These are phyloP conservation scores for Yamadazyma sp. DNA, from an alignment of 805 yeast species.

Conservation along the genomic window DNA sequence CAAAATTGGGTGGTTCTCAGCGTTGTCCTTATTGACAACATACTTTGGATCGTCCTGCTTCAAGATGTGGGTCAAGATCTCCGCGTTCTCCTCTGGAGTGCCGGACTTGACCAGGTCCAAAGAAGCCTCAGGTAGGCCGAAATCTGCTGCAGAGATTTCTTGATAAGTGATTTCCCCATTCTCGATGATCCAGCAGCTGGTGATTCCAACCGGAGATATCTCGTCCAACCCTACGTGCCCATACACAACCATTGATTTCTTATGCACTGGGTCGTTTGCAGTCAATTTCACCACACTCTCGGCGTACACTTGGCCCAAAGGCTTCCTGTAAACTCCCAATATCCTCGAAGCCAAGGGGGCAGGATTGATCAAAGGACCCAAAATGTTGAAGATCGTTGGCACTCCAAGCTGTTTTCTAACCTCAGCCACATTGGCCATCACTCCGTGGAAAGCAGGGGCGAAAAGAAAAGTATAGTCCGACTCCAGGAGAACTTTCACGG, in stretches of 20 bases:
- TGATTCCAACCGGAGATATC: slow-evolving; percentile 83
- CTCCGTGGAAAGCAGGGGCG: slow-evolving; percentile 94
- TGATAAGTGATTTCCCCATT: slow-evolving; percentile 44
- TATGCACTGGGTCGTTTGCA: slow-evolving; percentile 42
- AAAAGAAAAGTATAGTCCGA: slow-evolving; percentile 66
- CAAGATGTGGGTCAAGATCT: slow-evolving; percentile 44
- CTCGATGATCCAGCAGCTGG: slow-evolving; percentile 75
- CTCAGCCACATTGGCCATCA: slow-evolving; percentile 79
- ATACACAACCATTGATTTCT: slow-evolving; percentile 81
- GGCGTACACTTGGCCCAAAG: slow-evolving; percentile 81
- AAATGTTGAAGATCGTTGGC: slow-evolving; percentile 89
- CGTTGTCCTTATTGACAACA: slow-evolving; percentile 37
- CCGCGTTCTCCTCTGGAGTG: slow-evolving; percentile 85
- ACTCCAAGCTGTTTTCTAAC: slow-evolving; percentile 79
- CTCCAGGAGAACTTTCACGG: slow-evolving; percentile 55
- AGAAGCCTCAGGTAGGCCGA: slow-evolving; percentile 75
- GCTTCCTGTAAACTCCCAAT: slow-evolving; percentile 83
- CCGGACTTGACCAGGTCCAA: slow-evolving; percentile 73
- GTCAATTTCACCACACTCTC: slow-evolving; percentile 71
- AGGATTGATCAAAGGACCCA: slow-evolving; percentile 95
- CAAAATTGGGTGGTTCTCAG: slow-evolving; percentile 55
- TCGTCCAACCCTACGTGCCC: slow-evolving; percentile 93
- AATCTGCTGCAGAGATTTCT: slow-evolving; percentile 67
- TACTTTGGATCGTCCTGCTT: slow-evolving; percentile 47
- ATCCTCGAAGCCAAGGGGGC: slow-evolving; percentile 77